These are phyloP conservation scores for Diaporthe citrichinensis DNA, from an alignment of 2,329 filamentous ascomycete species.

Conservation along the genomic window DNA sequence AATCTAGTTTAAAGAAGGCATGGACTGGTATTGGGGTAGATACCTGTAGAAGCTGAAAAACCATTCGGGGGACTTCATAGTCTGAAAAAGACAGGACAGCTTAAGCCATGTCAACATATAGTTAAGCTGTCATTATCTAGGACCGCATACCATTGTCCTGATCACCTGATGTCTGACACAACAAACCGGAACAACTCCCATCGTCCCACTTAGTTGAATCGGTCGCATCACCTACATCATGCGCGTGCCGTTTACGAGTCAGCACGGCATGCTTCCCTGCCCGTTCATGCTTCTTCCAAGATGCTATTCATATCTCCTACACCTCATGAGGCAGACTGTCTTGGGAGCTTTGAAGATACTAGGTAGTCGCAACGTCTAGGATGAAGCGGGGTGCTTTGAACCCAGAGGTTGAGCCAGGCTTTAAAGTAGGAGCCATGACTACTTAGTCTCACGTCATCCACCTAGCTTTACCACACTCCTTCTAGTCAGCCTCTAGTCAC, in stretches of 20 bases:
- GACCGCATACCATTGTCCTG: too few relatives aligned
- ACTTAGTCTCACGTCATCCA: too few relatives aligned
- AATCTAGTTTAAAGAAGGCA: not conserved
- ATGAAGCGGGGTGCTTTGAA: not conserved
- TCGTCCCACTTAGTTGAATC: not conserved
- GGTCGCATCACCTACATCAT: not conserved
- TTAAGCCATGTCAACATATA: too few relatives aligned
- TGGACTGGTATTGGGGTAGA: fast-evolving
- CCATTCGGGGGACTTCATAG: not conserved
- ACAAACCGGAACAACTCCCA: not conserved
- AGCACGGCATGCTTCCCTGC: not conserved
- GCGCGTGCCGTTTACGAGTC: not conserved
- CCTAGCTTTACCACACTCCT: too few relatives aligned
- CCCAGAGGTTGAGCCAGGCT: too few relatives aligned
- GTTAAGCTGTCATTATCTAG: not conserved
- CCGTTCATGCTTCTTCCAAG: too few relatives aligned
- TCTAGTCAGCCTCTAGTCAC: too few relatives aligned
- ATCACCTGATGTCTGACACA: not conserved
- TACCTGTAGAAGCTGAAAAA: not conserved
- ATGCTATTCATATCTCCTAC: not conserved
- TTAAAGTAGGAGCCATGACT: too few relatives aligned
- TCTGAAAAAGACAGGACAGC: too few relatives aligned
- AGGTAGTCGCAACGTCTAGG: not conserved
- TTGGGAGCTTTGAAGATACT: not conserved
- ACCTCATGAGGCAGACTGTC: not conserved